Conservation (phyloP, 2,329 filamentous ascomycete species). For the Emergomyces africanus region DNA sequence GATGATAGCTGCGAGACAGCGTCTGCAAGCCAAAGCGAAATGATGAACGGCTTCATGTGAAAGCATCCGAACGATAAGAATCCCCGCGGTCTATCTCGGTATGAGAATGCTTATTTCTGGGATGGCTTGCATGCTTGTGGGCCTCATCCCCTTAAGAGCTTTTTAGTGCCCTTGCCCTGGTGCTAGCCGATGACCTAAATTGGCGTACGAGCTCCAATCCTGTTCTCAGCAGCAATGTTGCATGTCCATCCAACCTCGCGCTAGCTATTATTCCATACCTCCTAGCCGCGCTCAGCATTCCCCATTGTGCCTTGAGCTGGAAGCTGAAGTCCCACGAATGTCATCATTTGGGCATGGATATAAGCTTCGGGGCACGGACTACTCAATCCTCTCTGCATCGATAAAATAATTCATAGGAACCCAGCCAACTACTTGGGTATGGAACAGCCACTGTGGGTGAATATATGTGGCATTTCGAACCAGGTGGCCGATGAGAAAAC, state of each 20-base stretch:
- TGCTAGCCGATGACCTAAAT: not conserved
- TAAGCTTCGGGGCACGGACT: too few species aligned
- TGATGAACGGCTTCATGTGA: not conserved
- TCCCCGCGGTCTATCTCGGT: not conserved
- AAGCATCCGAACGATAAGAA: not conserved
- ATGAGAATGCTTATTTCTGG: not conserved
- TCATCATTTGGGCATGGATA: not conserved
- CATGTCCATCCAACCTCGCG: not conserved
- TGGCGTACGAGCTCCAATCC: not conserved
- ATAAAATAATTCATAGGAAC: not conserved
- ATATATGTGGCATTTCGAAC: not conserved
- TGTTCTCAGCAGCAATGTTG: not conserved
- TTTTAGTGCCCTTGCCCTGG: not conserved
- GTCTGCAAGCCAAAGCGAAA: not conserved
- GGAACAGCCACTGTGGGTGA: not conserved
- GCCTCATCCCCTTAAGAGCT: not conserved
- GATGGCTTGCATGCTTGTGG: not conserved
- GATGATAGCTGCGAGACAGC: not conserved
- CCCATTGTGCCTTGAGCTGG: not conserved
- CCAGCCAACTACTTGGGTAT: not conserved
- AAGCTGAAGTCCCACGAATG: not conserved
- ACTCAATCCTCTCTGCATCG: not conserved
- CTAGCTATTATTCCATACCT: not conserved
- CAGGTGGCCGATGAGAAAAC: not conserved
- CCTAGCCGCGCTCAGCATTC: not conserved